Evolutionary conservation across 768 basidiomycete genomes (phyloP).

Genomic region (Suillus fuscotomentosus): DNA sequence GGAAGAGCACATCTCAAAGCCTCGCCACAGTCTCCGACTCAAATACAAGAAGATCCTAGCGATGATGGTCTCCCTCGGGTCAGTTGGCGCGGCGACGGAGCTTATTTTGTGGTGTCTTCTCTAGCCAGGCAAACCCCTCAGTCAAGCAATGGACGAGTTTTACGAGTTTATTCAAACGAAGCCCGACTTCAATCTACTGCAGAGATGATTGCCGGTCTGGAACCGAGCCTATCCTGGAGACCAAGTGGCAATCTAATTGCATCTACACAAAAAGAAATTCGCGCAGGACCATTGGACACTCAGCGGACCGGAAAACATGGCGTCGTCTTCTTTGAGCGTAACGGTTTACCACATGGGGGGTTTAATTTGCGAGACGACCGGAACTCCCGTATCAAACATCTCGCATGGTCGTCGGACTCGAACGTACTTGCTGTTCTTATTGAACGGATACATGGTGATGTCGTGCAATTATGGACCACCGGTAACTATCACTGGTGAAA

Average conservation of each 20-base stretch:
- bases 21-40: constrained; percentile 44
- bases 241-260: constrained; percentile 88
- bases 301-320: constrained; percentile 75
- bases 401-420: constrained; percentile 89
- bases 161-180: constrained; percentile 37
- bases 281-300: constrained; percentile 66
- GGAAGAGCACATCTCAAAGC: constrained; percentile 68
- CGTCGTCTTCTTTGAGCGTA: constrained; percentile 92
- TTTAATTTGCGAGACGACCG: constrained; percentile 64
- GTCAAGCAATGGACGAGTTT: constrained; percentile 20
- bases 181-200: constrained; percentile 80
- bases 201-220: constrained; percentile 79
- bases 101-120: constrained; percentile 83
- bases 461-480: constrained; percentile 92
- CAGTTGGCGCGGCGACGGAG: constrained; percentile 92
- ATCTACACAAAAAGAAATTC: constrained; percentile 71
- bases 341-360: constrained; percentile 90
- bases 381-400: constrained; percentile 72
- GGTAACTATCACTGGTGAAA: constrained; percentile 92
- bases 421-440: constrained; percentile 85
- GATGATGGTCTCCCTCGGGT: constrained; percentile 75
- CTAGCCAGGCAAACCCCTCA: constrained; percentile 42
- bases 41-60: constrained; percentile 56
- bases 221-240: constrained; percentile 79
- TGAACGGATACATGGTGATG: constrained; percentile 62